Evolutionary conservation across 441 rosid genomes (phyloP).

Genomic region (Eruca vesicaria): DNA sequence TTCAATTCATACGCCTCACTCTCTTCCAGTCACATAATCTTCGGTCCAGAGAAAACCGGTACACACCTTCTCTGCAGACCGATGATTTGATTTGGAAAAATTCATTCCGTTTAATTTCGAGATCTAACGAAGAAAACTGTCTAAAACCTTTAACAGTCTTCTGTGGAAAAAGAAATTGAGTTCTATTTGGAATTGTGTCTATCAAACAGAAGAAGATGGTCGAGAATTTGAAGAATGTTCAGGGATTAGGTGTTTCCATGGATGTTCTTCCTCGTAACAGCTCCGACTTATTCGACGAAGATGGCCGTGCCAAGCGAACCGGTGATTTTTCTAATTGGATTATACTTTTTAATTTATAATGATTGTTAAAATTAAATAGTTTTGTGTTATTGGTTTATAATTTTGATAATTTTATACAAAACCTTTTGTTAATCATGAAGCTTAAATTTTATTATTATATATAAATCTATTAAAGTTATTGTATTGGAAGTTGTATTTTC

Average conservation of each 20-base stretch:
- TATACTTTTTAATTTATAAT: neutral
- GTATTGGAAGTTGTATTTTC: no score
- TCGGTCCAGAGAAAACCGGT: neutral
- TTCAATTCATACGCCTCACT: neutral
- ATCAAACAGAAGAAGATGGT: conserved; percentile 42
- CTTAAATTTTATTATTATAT: no score
- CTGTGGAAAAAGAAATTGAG: neutral
- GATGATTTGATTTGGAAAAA: conserved; percentile 6
- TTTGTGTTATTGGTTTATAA: no score
- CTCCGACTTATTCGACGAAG: conserved; percentile 70
- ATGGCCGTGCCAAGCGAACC: conserved; percentile 67
- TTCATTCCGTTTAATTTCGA: neutral
- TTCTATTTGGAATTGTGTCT: neutral
- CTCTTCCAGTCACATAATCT: conserved; percentile 10
- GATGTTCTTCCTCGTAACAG: conserved; percentile 39
- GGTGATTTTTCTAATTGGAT: conserved; percentile 39
- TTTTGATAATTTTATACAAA: no score
- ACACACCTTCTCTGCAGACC: neutral
- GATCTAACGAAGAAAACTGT: neutral
- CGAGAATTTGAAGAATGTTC: conserved; percentile 28
- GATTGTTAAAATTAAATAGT: no score
- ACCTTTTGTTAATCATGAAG: no score
- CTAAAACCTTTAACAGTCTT: neutral
- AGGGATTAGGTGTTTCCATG: conserved; percentile 19
- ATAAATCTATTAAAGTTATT: no score